Conservation (phyloP, 371 early-diverging fungal species). For the Rhizopus sp. region DNA sequence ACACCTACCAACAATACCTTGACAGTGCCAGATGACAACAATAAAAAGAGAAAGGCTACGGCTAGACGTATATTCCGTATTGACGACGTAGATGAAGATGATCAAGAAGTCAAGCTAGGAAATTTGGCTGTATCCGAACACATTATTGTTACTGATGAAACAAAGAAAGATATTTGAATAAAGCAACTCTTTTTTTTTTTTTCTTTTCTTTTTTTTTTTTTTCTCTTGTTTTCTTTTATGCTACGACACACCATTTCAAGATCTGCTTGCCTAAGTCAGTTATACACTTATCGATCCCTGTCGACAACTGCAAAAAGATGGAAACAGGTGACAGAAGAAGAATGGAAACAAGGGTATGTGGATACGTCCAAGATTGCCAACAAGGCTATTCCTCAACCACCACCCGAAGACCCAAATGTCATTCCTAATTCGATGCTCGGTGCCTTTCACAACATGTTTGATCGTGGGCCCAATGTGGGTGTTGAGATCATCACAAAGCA, state of each 20-base stretch:
- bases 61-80: conserved; percentile 27
- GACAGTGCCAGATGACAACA: background rate
- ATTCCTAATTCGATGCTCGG: conserved; percentile 36
- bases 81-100: conserved; percentile 27
- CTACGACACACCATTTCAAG: background rate
- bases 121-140: conserved; percentile 14
- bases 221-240: background rate
- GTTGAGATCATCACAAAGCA: conserved; percentile 46
- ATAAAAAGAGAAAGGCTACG: background rate
- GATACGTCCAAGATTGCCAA: conserved; percentile 25
- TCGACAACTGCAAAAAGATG: background rate
- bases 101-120: conserved; percentile 14
- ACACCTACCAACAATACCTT: conserved; percentile 32
- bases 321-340: conserved; percentile 12
- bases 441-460: conserved; percentile 57
- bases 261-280: background rate
- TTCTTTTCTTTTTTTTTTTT: background rate
- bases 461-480: conserved; percentile 50
- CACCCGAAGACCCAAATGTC: conserved; percentile 19
- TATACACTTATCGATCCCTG: background rate
- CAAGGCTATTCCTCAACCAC: conserved; percentile 21
- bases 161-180: background rate
- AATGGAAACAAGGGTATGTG: conserved; percentile 19
- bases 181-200: background rate
- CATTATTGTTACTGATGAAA: conserved; percentile 4